A percentile compares a stretch with the other conserved stretches of the same genome.
Evolutionary conservation across 2,329 filamentous ascomycete genomes (phyloP).

Genomic region (Apiospora arundinis): DNA sequence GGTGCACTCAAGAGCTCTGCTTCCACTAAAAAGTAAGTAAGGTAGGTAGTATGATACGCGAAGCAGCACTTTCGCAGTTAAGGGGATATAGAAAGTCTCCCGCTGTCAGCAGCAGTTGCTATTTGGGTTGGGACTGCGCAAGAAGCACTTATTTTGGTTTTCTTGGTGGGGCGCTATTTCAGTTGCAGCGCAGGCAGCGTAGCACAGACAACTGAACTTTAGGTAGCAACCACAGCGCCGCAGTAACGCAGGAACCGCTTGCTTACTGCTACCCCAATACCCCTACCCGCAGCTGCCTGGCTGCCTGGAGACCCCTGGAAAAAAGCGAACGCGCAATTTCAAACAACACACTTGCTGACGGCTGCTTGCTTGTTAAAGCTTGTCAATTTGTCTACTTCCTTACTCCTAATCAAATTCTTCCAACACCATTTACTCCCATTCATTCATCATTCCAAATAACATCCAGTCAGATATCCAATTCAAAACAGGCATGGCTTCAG

Average conservation of each 20-base stretch:
- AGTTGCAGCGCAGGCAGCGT: background rate
- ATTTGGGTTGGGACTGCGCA: too few relatives aligned
- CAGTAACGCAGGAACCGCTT: background rate
- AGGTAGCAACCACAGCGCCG: background rate
- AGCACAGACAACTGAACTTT: background rate
- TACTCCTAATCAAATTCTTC: background rate
- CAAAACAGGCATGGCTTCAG: background rate
- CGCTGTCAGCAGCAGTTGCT: background rate
- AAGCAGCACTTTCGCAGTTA: too few relatives aligned
- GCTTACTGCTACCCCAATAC: background rate
- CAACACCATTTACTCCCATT: background rate
- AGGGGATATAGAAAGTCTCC: too few relatives aligned
- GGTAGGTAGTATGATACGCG: too few relatives aligned
- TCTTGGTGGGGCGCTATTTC: background rate
- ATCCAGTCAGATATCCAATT: background rate
- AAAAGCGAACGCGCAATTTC: conserved; percentile 2
- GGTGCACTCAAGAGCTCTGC: too few relatives aligned
- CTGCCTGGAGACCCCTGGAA: background rate
- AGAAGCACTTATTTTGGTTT: too few relatives aligned
- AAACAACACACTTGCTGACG: background rate
- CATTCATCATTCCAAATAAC: too few relatives aligned
- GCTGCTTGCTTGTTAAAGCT: background rate
- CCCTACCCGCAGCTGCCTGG: conserved; percentile 11
- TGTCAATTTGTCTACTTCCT: background rate
- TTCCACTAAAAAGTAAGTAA: too few relatives aligned